Conservation (phyloP, 306 rosid species). For the Vigna trinervia region DNA sequence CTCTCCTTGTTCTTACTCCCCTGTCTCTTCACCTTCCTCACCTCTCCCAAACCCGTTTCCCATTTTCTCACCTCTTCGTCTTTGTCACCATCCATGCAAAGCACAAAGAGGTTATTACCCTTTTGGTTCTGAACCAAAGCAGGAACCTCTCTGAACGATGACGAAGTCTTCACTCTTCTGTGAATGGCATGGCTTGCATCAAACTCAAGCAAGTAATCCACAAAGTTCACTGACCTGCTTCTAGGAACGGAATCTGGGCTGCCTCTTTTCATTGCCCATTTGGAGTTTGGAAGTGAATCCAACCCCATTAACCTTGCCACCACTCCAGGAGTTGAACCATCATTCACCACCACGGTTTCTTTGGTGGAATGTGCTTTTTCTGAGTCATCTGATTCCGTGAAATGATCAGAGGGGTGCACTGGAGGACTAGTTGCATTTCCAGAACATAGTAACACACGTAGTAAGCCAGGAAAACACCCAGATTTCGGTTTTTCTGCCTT, state of each 20-base stretch:
- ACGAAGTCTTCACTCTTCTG: constrained; percentile 65
- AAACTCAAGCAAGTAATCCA: constrained; percentile 68
- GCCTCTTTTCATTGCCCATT: constrained; percentile 43
- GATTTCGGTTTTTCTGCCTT: constrained; percentile 39
- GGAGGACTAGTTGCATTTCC: constrained; percentile 60
- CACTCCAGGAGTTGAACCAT: constrained; percentile 53
- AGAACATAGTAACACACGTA: constrained; percentile 61
- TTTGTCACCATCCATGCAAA: constrained; percentile 47
- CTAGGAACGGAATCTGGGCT: constrained; percentile 59
- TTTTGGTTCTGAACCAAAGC: constrained; percentile 16
- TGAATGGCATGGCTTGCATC: constrained; percentile 54
- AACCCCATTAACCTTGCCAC: constrained; percentile 93
- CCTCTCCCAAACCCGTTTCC: constrained; percentile 45
- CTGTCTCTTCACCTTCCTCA: constrained; percentile 54
- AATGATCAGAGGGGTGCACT: constrained; percentile 66
- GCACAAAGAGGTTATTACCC: constrained; percentile 47
- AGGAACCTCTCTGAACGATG: constrained; percentile 82
- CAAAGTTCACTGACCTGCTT: constrained; percentile 78
- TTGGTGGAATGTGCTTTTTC: constrained; percentile 16
- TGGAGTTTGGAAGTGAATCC: constrained; percentile 70
- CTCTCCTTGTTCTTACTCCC: constrained; percentile 32
- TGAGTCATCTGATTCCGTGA: constrained; percentile 30
- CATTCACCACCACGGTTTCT: neutral
- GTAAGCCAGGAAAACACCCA: constrained; percentile 59
- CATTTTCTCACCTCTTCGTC: constrained; percentile 44